Base-by-base conservation (phyloP, 2,329 filamentous ascomycete genomes). In the Daldinia sp. region DNA sequence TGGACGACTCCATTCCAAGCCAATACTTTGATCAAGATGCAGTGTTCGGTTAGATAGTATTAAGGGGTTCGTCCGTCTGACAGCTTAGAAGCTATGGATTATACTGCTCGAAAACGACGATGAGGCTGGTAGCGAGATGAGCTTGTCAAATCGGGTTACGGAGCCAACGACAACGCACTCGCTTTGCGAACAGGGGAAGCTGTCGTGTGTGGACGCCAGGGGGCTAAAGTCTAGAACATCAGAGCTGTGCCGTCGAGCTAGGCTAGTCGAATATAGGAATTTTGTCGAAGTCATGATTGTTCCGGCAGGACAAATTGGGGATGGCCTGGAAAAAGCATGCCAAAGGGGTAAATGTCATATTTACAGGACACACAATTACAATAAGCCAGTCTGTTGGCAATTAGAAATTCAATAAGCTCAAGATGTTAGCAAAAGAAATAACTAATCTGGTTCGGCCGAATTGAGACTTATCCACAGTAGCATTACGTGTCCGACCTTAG, bases 301-400 rank as follows among this genome's bases (percentile, higher is more conserved):
- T 48, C 27, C 48, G 52, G 37, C 19, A 57, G 48, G 37, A 56
- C 37, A 35, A 37, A 57, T 57, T 15, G 37, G 51, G 32, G 35
- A 51, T 57, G 43, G 30, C 23, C 47, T 35, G 10, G 10, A 15
- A 10, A 23, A 34, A 25, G 37, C 15, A 7, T 11, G 13, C 21
- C 32, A 30, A 56, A 50, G 19, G 34, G 41, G 25, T 5, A 43
- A n/a, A 32, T 32, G 29, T 13, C 17, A 25, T 19, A 47, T 25
- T 43, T 4, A 27, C n/a, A 30, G 43, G 35, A 27, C 27, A 23
- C 19, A 35, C 2, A 47, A 15, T 47, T 47, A 17, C 13, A 47
- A 47, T n/a, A 47, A 15, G 23, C 5, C 7, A 27, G 34, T 15
- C 5, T 9, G 21, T 29, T 6, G 25, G 15, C 13, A 23, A 30